Percentiles rank a stretch among this genome's conserved stretches.
These are phyloP conservation scores for Termitomyces sp. DNA, from an alignment of 768 basidiomycete genomes.

Conservation along the genomic window DNA sequence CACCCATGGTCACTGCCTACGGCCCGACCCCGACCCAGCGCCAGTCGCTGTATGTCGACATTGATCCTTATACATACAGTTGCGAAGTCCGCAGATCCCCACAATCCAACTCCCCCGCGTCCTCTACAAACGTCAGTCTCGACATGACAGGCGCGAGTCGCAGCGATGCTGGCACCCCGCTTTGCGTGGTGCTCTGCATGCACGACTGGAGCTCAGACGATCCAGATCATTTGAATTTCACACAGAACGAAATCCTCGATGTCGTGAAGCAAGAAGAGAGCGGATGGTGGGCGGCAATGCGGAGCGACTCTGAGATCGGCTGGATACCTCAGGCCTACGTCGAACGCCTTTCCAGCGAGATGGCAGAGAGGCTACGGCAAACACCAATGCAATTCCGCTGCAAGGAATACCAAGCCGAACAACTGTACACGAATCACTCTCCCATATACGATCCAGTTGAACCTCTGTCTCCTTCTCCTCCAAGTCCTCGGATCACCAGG, in stretches of 20 bases:
- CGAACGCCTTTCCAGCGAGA: slow-evolving; percentile 42
- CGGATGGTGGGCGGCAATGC: slow-evolving; percentile 82
- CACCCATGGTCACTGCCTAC: slow-evolving; percentile 21
- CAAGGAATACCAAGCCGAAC: slow-evolving; percentile 43
- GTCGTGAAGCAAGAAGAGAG: slow-evolving; percentile 64
- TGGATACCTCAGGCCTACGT: slow-evolving; percentile 80
- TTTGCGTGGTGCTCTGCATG: slow-evolving; percentile 58
- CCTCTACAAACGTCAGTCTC: slow-evolving; percentile 25
- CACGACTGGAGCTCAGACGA: slow-evolving; percentile 66
- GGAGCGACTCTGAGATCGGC: slow-evolving; percentile 46
- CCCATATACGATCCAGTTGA: slow-evolving; percentile 18
- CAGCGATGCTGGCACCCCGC: slow-evolving; percentile 22
- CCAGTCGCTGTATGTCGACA: slow-evolving; percentile 35
- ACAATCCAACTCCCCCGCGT: slow-evolving; percentile 28
- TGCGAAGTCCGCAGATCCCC: slow-evolving; percentile 24
- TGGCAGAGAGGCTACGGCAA: slow-evolving; percentile 41
- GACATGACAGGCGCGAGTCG: slow-evolving; percentile 24
- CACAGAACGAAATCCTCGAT: slow-evolving; percentile 60
- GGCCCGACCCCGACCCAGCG: slow-evolving; percentile 27
- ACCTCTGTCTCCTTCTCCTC: slow-evolving; percentile 3
- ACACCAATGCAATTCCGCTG: slow-evolving; percentile 39
- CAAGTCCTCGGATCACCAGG: background rate
- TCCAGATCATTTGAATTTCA: slow-evolving; percentile 54
- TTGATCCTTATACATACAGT: slow-evolving; percentile 28
- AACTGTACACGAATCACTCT: slow-evolving; percentile 28